A percentile compares a stretch with the other conserved stretches of the same genome.
Conservation (phyloP, 2,329 filamentous ascomycete genomes). For the Helminthosporium solani region DNA sequence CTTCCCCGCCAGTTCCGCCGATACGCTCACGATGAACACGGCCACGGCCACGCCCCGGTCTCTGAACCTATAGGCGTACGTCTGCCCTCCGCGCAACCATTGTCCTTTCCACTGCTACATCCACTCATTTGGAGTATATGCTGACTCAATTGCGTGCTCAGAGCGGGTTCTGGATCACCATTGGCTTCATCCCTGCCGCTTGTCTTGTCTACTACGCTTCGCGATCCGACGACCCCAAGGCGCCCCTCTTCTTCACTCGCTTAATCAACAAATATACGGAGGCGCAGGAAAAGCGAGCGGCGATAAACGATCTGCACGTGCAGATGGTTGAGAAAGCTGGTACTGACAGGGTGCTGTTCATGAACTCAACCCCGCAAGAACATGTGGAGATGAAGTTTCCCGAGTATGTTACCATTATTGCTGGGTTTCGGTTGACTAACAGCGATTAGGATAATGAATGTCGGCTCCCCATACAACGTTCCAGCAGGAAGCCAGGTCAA, state of each 20-base stretch:
- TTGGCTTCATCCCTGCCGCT: constrained; percentile 49
- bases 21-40: constrained; percentile 41
- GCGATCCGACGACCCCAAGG: constrained; percentile 41
- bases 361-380: constrained; percentile 48
- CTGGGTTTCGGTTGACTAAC: constrained; percentile 15
- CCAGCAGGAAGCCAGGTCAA: constrained; percentile 61
- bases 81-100: constrained; percentile 20
- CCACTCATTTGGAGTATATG: not conserved
- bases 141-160: constrained; percentile 27
- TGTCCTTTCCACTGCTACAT: constrained; percentile 1
- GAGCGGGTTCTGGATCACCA: constrained; percentile 51
- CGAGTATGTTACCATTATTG: constrained; percentile 56
- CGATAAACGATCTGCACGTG: constrained; percentile 61
- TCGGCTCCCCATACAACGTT: constrained; percentile 64
- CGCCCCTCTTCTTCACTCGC: constrained; percentile 47
- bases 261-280: constrained; percentile 59
- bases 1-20: constrained; percentile 45
- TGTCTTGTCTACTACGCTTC: constrained; percentile 50
- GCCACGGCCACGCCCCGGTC: constrained; percentile 39
- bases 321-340: constrained; percentile 63
- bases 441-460: constrained; percentile 59
- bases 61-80: constrained; percentile 56
- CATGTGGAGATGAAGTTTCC: constrained; percentile 60
- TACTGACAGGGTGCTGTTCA: constrained; percentile 61
- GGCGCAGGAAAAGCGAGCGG: constrained; percentile 54